Evolutionary conservation across 2,329 filamentous ascomycete genomes (phyloP).

Genomic region (Colletotrichum echinochloae): DNA sequence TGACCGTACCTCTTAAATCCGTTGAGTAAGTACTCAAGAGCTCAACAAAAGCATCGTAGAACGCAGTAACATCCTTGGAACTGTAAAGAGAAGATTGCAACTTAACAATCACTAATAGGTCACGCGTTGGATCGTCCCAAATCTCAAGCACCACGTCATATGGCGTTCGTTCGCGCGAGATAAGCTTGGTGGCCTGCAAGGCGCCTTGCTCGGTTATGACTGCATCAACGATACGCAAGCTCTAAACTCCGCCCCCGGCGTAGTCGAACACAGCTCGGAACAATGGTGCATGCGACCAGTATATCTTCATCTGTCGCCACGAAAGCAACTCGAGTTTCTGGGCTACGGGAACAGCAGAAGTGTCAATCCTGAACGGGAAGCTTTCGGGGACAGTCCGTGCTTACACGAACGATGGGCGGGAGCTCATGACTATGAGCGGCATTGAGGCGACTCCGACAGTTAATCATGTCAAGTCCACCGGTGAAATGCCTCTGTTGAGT

Average conservation of each 20-base stretch:
- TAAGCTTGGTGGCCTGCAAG: not conserved
- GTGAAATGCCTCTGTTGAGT: no score
- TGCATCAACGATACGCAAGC: slow-evolving; percentile 6
- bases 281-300: slow-evolving; percentile 14
- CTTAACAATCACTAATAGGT: slow-evolving; percentile 19
- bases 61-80: not conserved
- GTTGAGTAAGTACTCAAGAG: not conserved
- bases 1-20: no score
- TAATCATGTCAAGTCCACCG: slow-evolving; percentile 1
- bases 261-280: slow-evolving; percentile 29
- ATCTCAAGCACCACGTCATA: slow-evolving; percentile 28
- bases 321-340: not conserved
- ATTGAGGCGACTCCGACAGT: slow-evolving; percentile 1
- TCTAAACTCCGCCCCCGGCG: slow-evolving; percentile 8
- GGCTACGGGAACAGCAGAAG: slow-evolving; percentile 10
- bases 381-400: slow-evolving; percentile 5
- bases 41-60: not conserved
- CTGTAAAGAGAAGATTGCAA: slow-evolving; percentile 10
- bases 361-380: not conserved
- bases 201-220: not conserved
- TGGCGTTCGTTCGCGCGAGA: slow-evolving; percentile 22
- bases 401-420: slow-evolving; percentile 8
- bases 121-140: slow-evolving; percentile 6
- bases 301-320: not conserved
- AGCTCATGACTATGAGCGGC: not conserved